Percentiles rank a stretch among this genome's conserved stretches.
These are phyloP conservation scores for Blastobotrys capitulatus DNA, from an alignment of 1,139 yeast species.

Conservation along the genomic window DNA sequence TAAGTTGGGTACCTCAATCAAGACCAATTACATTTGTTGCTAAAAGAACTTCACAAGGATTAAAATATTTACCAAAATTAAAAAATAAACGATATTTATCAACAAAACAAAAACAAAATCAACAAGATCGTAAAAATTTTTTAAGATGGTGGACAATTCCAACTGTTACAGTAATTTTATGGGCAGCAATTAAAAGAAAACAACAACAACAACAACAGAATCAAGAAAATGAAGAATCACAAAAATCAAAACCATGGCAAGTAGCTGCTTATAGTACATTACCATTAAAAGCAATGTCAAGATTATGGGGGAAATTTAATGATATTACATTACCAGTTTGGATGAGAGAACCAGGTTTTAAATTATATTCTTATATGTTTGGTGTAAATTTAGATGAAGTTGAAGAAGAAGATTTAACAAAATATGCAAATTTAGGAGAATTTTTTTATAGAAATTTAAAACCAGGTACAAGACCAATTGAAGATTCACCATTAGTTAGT, in stretches of 20 bases:
- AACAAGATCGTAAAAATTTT: conserved; percentile 34
- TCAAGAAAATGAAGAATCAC: conserved; percentile 13
- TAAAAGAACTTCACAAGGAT: conserved; percentile 12
- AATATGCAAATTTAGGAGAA: conserved; percentile 77
- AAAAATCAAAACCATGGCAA: conserved; percentile 72
- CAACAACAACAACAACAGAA: conserved; percentile 23
- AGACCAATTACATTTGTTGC: conserved; percentile 16
- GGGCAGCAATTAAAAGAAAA: conserved; percentile 54
- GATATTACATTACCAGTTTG: conserved; percentile 79
- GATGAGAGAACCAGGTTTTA: conserved; percentile 80
- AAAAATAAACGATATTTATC: conserved; percentile 10
- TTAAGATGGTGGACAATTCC: conserved; percentile 69
- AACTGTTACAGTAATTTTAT: conserved; percentile 56
- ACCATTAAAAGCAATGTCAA: conserved; percentile 85
- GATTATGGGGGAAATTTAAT: conserved; percentile 93
- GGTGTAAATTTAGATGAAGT: conserved; percentile 90
- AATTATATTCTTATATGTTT: conserved; percentile 69
- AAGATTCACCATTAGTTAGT: conserved; percentile 57
- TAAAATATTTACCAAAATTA: conserved; percentile 13
- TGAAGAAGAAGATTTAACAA: conserved; percentile 70
- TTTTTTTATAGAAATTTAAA: conserved; percentile 81
- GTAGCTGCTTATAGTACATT: conserved; percentile 83
- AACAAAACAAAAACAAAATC: not conserved
- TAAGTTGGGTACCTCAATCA: conserved; percentile 18
- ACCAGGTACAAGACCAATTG: conserved; percentile 75